Base-by-base conservation (phyloP, 768 basidiomycete species). In the Dictyophora rubrovolvata region DNA sequence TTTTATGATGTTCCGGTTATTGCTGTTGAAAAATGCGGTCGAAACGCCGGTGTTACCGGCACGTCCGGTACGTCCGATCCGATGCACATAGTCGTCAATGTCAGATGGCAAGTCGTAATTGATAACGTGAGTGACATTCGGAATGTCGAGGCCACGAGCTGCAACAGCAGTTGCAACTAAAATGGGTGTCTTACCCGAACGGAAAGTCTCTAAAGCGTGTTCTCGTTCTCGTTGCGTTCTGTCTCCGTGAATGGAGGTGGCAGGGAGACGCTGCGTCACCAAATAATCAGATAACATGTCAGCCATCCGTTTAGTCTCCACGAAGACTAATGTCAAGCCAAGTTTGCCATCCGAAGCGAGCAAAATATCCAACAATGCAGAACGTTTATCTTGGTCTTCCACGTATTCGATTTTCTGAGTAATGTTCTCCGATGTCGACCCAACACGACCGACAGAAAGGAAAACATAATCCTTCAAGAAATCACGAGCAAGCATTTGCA, bases 241-340 rank as follows among this genome's bases (percentile, higher is more conserved):
- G 70, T 99, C 96, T 52, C 96, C 96, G 70, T 99, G 96, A 62
- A 98, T 99, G 48, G 93, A 96, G 1, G 95, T 98, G 12, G 96
- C 93, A 28, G 86, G 85, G 62, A 96, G 81, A 67, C 80, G 74
- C 73, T 91, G 86, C 58, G 73, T 69, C 75, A 90, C 84, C 65
- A 99, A 78, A 80, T 94, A 99, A 69, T 96, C 96, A 68, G 93
- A 96, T 12, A 99, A 80, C 84, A 89, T 89, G 67, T 99, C 96
- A 33, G 96, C 96, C 93, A 97, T 98, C 63, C 95, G 84, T 77
- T 99, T 99, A 58, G 96, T 99, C 81, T 99, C 96, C 62, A 98
- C 95, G 71, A 99, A 99, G 66, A 99, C 86, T 54, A 99, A 84
- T 17, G 93, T 93, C 28, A 98, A 77, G 33, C 17, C 77, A 60